phyloP scores from a whole-genome alignment of 371 early-diverging fungal genomes.

The Batrachochytrium dendrobatidis region DNA sequence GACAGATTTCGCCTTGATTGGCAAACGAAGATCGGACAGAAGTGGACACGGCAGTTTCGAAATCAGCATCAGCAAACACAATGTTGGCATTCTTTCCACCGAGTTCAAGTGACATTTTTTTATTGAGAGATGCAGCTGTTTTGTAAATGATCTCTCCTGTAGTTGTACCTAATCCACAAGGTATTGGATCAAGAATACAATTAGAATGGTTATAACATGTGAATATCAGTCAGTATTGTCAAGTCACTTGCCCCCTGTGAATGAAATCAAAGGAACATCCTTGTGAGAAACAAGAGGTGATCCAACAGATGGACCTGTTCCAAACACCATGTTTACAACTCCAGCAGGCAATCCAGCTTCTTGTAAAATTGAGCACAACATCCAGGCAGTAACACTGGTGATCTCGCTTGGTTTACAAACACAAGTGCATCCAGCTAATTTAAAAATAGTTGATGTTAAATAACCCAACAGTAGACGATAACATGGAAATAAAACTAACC shows the following conservation, averaged over 20 bases:
- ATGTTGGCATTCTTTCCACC: conserved; percentile 73
- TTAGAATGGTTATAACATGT: too few species aligned
- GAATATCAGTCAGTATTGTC: too few species aligned
- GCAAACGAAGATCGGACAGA: conserved; percentile 49
- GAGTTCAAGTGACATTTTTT: conserved; percentile 65
- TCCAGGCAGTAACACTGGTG: conserved; percentile 57
- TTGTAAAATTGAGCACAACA: conserved; percentile 53
- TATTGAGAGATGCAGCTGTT: conserved; percentile 43
- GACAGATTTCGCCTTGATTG: conserved; percentile 66
- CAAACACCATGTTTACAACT: conserved; percentile 76
- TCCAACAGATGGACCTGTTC: conserved; percentile 50
- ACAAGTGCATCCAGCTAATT: conserved; percentile 52
- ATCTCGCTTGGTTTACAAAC: conserved; percentile 73
- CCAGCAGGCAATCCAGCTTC: conserved; percentile 65
- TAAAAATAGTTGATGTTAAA: not conserved
- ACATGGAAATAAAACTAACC: conserved; percentile 1
- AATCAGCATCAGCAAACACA: conserved; percentile 64
- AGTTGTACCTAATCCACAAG: conserved; percentile 42
- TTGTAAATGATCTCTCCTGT: conserved; percentile 55
- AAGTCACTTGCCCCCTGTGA: conserved; percentile 55
- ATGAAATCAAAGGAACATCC: conserved; percentile 60
- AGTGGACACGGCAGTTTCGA: conserved; percentile 50
- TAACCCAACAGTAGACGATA: not conserved
- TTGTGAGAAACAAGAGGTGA: conserved; percentile 56
- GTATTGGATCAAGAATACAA: too few species aligned